Evolutionary conservation across 371 early-diverging fungal genomes (phyloP), one percentile per base, ranked within the genome.

Genomic region (Mucor sp.): DNA sequence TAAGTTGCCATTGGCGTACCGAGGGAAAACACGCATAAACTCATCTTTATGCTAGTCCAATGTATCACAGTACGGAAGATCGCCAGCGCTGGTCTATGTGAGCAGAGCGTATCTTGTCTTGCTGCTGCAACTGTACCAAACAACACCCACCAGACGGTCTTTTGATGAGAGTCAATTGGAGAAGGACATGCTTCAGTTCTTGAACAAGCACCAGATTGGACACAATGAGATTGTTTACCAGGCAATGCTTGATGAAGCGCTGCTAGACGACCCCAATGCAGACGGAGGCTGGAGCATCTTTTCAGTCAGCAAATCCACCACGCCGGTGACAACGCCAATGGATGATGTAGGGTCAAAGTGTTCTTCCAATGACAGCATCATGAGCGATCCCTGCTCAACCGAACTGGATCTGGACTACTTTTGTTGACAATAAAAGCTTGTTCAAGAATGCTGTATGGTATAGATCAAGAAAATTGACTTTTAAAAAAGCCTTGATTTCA

Each of bases 121-220:
- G 32, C 21, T 79, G 47, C 50, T 76, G 17, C 62, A 66, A 9
- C 37, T 79, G 2, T 79, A 79, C 47, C 76, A 74, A 58, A 70
- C 59, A 39, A 76, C 79, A 62, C 79, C 79, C 7, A 74, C 76
- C 15, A 65, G 63, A 60, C 44, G 43, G 33, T 74, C 79, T 0
- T 71, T 76, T 68, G 72, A 72, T 57, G 71, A 67, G 66, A 79
- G 79, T 39, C 63, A 65, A 28, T 21, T 79, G 28, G 79, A 74
- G 28, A 74, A 74, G 14, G 68, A 69, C 21, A 50, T 79, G 6
- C 14, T 72, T 3, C 17, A 37, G 7, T 70, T 74, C 14, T 48
- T 77, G 21, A 28, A 58, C 17, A 55, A 23, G 0, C 41, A 73
- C 55, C 62, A 69, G 30, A 73, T 70, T 35, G 50, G 47, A 21